phyloP scores from a whole-genome alignment of 2,329 filamentous ascomycete genomes.

The Aspergillus texensis region DNA sequence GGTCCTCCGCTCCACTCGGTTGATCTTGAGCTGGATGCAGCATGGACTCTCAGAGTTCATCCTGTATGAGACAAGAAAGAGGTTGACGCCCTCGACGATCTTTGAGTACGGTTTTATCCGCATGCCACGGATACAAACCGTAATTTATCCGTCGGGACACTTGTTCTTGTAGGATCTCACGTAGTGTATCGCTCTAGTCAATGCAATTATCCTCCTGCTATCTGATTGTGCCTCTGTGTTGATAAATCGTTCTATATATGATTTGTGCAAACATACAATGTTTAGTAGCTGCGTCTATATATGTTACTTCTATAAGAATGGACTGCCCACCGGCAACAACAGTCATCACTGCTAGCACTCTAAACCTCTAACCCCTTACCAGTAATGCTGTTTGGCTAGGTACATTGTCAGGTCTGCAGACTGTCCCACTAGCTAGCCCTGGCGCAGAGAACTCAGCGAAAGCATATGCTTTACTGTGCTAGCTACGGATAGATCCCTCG shows the following conservation, averaged over 20 bases:
- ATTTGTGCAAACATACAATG: not conserved
- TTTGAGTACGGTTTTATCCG: slow-evolving; percentile 55
- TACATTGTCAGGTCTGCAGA: not conserved
- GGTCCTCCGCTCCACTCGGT: slow-evolving; percentile 40
- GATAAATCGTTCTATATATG: not conserved
- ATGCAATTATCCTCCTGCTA: not conserved
- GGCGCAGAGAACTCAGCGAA: not conserved
- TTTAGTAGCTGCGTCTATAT: not conserved
- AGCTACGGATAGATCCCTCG: not conserved
- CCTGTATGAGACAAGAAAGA: slow-evolving; percentile 52
- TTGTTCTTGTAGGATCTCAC: not conserved
- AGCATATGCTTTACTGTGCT: not conserved
- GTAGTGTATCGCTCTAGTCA: not conserved
- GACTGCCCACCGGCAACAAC: not conserved
- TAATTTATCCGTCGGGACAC: slow-evolving; percentile 52
- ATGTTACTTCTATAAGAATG: not conserved
- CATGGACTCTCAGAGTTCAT: slow-evolving; percentile 18
- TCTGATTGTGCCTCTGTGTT: not conserved
- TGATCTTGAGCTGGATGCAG: slow-evolving; percentile 48
- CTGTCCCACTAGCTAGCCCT: not conserved
- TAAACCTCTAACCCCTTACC: too few relatives aligned
- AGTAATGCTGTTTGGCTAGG: not conserved
- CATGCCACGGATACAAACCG: slow-evolving; percentile 40
- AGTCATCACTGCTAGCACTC: too few relatives aligned
- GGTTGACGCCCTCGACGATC: slow-evolving; percentile 42